Percentiles rank a stretch among this genome's conserved stretches.
Evolutionary conservation across 2,329 filamentous ascomycete genomes (phyloP).

Genomic region (Apiospora rasikravindrae): DNA sequence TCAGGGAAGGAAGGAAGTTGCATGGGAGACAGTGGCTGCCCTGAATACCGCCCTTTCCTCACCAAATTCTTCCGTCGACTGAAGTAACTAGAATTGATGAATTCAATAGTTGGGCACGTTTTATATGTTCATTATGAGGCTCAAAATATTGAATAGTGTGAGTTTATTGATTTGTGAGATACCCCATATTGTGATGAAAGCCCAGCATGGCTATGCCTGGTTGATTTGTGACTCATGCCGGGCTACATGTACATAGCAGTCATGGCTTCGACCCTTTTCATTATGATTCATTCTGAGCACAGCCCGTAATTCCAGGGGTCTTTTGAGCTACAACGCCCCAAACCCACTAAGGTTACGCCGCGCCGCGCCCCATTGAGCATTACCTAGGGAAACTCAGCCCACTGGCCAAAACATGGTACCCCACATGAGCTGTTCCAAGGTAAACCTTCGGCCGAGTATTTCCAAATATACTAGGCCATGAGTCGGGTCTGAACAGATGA

Average conservation of each 20-base stretch:
- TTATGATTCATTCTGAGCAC: conserved; percentile 10
- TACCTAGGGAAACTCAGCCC: neutral
- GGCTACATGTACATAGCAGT: neutral
- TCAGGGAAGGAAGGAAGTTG: no score
- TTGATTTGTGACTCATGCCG: neutral
- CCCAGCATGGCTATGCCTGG: neutral
- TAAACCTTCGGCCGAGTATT: neutral
- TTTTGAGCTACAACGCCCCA: neutral
- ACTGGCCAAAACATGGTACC: neutral
- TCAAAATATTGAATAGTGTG: neutral
- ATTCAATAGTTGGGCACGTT: neutral
- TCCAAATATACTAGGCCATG: neutral
- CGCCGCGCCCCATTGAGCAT: neutral
- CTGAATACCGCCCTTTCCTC: no score
- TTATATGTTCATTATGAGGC: neutral
- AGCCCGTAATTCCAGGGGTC: conserved; percentile 2
- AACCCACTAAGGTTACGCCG: neutral
- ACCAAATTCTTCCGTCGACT: neutral
- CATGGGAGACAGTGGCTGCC: no score
- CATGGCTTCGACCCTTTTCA: neutral
- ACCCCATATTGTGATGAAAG: neutral
- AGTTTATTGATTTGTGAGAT: neutral
- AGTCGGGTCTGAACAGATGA: neutral
- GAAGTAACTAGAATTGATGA: neutral
- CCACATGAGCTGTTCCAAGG: neutral